These are phyloP conservation scores for Cercospora brassicicola DNA, from an alignment of 2,329 filamentous ascomycete genomes.

Conservation along the genomic window DNA sequence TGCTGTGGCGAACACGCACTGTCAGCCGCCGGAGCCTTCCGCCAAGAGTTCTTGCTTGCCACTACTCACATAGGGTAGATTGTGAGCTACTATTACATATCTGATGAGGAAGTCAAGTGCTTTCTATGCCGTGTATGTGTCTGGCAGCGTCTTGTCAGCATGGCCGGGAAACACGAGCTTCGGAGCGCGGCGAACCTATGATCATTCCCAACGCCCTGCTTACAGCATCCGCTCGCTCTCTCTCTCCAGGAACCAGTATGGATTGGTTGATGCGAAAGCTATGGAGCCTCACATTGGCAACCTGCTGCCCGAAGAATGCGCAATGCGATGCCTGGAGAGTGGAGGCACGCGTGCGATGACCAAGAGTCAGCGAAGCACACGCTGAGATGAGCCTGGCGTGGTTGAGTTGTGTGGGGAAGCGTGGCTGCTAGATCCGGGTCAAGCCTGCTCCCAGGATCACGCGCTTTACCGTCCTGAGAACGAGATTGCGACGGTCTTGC, in stretches of 20 bases:
- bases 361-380: constrained; percentile 4
- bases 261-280: constrained; percentile 10
- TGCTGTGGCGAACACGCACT: constrained; percentile 14
- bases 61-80: constrained; percentile 25
- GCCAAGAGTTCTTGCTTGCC: not conserved
- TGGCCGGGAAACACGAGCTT: not conserved
- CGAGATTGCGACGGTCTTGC: not conserved
- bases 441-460: not conserved
- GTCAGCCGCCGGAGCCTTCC: not conserved
- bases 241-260: not conserved
- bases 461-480: not conserved
- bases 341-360: constrained; percentile 13
- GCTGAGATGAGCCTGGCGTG: constrained; percentile 3
- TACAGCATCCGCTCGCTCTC: not conserved
- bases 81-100: constrained; percentile 36
- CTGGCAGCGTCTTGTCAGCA: not conserved
- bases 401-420: constrained; percentile 21
- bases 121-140: constrained; percentile 30
- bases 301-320: constrained; percentile 7
- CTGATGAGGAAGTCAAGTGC: constrained; percentile 18
- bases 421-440: constrained; percentile 8
- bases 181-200: constrained; percentile 29
- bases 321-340: constrained; percentile 15
- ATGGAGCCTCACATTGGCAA: constrained; percentile 26
- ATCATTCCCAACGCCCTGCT: constrained; percentile 30